phyloP scores from a whole-genome alignment of 1,284 basidiomycete genomes.

The Exobasidium rhododendri region DNA sequence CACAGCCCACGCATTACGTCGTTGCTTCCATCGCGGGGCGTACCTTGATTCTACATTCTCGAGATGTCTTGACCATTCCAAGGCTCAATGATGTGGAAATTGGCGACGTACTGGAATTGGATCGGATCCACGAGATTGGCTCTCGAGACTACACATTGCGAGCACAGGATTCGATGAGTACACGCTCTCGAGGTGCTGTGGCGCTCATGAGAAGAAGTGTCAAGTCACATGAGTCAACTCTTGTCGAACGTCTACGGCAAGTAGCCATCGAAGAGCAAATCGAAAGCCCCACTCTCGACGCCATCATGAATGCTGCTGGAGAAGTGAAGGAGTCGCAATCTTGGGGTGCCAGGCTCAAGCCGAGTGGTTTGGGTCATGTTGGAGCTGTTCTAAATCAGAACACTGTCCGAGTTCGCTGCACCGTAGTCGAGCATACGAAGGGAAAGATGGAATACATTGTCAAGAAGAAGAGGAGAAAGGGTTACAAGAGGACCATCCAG shows the following conservation, averaged over 20 bases:
- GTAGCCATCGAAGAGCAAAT: background rate
- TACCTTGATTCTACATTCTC: slow-evolving; percentile 81
- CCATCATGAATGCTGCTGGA: background rate
- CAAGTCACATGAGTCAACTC: background rate
- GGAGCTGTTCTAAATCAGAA: slow-evolving; percentile 33
- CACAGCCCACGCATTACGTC: slow-evolving; percentile 59
- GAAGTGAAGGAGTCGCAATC: slow-evolving; percentile 22
- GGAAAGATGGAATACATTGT: slow-evolving; percentile 82
- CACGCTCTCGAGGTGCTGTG: slow-evolving; percentile 20
- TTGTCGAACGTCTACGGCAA: background rate
- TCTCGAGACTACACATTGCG: slow-evolving; percentile 90
- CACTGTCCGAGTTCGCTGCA: slow-evolving; percentile 71
- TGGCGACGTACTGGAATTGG: slow-evolving; percentile 78
- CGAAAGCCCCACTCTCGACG: background rate
- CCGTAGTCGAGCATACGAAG: slow-evolving; percentile 94
- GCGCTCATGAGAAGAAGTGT: slow-evolving; percentile 15
- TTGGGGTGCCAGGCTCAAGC: slow-evolving; percentile 41
- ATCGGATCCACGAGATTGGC: slow-evolving; percentile 87
- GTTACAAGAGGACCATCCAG: slow-evolving; percentile 76
- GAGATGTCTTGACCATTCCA: slow-evolving; percentile 87
- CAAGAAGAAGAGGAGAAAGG: slow-evolving; percentile 97
- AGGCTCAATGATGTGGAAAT: slow-evolving; percentile 67
- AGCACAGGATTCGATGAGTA: slow-evolving; percentile 52
- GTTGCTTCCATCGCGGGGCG: slow-evolving; percentile 82
- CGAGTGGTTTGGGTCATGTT: slow-evolving; percentile 45